Evolutionary conservation across 768 basidiomycete genomes (phyloP).

Genomic region (Candolleomyces aberdarensis): DNA sequence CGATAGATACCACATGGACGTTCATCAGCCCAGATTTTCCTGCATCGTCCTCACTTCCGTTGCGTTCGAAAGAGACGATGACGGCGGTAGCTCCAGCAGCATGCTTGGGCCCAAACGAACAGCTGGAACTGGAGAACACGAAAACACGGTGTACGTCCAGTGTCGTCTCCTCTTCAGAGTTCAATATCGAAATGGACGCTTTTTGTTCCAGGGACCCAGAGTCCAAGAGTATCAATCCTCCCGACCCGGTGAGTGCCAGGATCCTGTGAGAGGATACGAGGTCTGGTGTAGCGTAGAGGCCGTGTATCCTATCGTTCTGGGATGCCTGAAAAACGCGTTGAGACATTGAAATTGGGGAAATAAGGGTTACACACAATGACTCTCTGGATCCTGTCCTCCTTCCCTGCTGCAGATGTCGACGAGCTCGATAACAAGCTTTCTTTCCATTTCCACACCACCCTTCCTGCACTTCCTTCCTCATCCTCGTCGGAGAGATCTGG

Average conservation of each 20-base stretch:
- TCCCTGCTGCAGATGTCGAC: slow-evolving; percentile 11
- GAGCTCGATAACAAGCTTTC: slow-evolving; percentile 38
- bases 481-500: slow-evolving; percentile 33
- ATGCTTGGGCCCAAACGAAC: slow-evolving; percentile 4
- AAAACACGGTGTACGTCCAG: slow-evolving; percentile 16
- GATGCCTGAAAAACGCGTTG: slow-evolving; percentile 14
- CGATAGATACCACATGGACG: slow-evolving; percentile 30
- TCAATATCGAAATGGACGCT: slow-evolving; percentile 11
- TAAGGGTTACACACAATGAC: slow-evolving; percentile 38
- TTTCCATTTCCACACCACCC: slow-evolving; percentile 62
- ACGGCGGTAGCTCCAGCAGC: slow-evolving; percentile 18
- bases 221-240: slow-evolving; percentile 21
- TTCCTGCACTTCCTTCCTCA: slow-evolving; percentile 32
- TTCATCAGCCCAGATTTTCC: slow-evolving; percentile 17
- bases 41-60: no score
- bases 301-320: slow-evolving; percentile 17
- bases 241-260: slow-evolving; percentile 19
- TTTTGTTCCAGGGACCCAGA: slow-evolving; percentile 22
- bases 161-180: not conserved
- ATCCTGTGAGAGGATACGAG: slow-evolving; percentile 18
- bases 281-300: slow-evolving; percentile 20
- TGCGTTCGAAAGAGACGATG: slow-evolving; percentile 12
- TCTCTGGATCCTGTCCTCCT: slow-evolving; percentile 18
- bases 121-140: slow-evolving; percentile 15
- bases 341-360: not conserved